Evolutionary conservation across 2,329 filamentous ascomycete species (phyloP).

Genomic region (Sclerotinia borealis): DNA sequence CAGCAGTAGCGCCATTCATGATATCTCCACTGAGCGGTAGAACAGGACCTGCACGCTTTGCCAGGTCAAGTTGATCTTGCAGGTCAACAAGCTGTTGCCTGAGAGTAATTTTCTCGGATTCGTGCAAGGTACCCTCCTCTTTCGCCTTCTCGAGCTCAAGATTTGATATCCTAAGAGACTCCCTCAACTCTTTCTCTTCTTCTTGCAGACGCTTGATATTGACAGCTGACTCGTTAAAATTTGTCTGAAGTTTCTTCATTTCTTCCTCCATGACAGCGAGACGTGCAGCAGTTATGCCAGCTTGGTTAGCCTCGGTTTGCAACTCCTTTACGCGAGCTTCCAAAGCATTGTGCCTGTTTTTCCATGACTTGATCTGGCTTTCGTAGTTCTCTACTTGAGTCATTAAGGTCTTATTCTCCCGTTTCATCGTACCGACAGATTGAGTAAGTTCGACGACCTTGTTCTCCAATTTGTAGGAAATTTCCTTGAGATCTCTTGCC

Average conservation of each 20-base stretch:
- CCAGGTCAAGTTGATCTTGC: conserved; percentile 85
- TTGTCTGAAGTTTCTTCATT: conserved; percentile 84
- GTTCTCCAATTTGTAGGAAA: conserved; percentile 98
- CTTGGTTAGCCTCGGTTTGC: conserved; percentile 94
- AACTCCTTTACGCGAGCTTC: conserved; percentile 89
- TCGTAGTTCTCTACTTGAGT: conserved; percentile 94
- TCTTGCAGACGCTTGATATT: conserved; percentile 94
- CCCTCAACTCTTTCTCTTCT: conserved; percentile 79
- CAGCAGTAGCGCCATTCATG: conserved; percentile 53
- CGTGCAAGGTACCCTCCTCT: conserved; percentile 66
- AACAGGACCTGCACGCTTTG: conserved; percentile 55
- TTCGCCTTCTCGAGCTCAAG: conserved; percentile 76
- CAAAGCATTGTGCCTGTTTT: conserved; percentile 82
- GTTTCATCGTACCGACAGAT: conserved; percentile 83
- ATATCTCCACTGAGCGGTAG: conserved; percentile 67
- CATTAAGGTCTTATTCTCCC: conserved; percentile 84
- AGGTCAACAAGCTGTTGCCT: conserved; percentile 84
- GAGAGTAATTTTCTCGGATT: conserved; percentile 79
- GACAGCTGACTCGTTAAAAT: conserved; percentile 80
- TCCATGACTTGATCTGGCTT: conserved; percentile 91
- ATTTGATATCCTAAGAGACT: conserved; percentile 72
- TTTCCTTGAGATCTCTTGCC: conserved; percentile 96
- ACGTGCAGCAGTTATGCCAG: conserved; percentile 87
- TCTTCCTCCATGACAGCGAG: conserved; percentile 90
- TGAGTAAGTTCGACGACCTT: conserved; percentile 99